Evolutionary conservation across 768 basidiomycete species (phyloP).

Genomic region (Porphyrellus cyaneotinctus): DNA sequence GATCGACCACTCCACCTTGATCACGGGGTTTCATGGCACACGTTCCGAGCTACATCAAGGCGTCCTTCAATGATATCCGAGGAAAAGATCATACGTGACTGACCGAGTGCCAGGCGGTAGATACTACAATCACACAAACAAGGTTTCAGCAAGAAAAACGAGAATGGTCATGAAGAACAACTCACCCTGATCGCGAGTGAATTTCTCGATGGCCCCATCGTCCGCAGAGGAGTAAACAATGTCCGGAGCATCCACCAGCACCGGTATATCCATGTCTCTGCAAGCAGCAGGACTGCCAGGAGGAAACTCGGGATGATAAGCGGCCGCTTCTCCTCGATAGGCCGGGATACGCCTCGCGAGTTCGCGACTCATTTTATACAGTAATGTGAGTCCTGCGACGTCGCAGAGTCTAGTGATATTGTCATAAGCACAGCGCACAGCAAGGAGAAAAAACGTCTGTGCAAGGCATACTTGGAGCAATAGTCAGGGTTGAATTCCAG

Average conservation of each 20-base stretch:
- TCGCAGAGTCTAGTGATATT: constrained; percentile 9
- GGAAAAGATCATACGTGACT: background rate
- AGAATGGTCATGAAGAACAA: background rate
- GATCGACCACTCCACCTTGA: constrained; percentile 59
- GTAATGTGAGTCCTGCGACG: constrained; percentile 21
- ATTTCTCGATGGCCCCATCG: constrained; percentile 31
- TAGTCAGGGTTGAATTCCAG: constrained; percentile 45
- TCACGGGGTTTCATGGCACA: constrained; percentile 66
- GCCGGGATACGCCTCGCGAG: constrained; percentile 48
- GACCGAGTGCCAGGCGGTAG: constrained; percentile 15
- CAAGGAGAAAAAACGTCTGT: too few relatives aligned
- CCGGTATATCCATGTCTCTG: constrained; percentile 15
- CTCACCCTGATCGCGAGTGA: constrained; percentile 18
- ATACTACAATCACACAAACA: background rate
- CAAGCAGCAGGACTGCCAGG: constrained; percentile 27
- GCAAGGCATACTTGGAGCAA: constrained; percentile 37
- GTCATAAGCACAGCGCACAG: background rate
- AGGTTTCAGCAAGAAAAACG: background rate
- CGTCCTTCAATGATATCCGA: background rate
- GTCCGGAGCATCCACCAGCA: constrained; percentile 25
- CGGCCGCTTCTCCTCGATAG: constrained; percentile 20
- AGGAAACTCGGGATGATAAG: constrained; percentile 29
- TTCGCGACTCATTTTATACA: constrained; percentile 55
- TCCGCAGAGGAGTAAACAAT: constrained; percentile 35
- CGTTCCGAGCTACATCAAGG: constrained; percentile 48